Evolutionary conservation across 2,329 filamentous ascomycete species (phyloP).

Genomic region (Aaosphaeria pasadenensis): DNA sequence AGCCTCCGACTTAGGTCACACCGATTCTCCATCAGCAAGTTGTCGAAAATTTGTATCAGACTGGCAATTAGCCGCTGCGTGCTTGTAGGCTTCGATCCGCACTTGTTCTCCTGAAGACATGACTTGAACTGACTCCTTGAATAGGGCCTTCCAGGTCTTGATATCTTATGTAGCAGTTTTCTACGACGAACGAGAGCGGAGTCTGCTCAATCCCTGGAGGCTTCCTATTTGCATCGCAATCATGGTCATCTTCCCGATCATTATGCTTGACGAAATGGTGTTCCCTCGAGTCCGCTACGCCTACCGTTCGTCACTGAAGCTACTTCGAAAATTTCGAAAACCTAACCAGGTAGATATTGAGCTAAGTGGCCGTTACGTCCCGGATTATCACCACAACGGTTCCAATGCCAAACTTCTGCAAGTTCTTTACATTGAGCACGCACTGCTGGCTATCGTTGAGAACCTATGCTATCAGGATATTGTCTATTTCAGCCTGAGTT

Average conservation of each 20-base stretch:
- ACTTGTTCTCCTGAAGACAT: not conserved
- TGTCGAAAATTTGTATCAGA: constrained; percentile 8
- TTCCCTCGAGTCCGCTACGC: constrained; percentile 7
- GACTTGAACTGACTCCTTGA: constrained; percentile 1
- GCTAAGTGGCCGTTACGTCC: constrained; percentile 1
- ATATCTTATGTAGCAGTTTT: constrained; percentile 15
- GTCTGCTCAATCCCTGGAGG: constrained; percentile 15
- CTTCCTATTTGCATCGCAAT: constrained; percentile 9
- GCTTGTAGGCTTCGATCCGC: constrained; percentile 6
- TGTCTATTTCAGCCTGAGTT: constrained; percentile 12
- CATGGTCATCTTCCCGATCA: not conserved
- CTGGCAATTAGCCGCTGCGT: constrained; percentile 5
- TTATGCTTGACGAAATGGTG: constrained; percentile 2
- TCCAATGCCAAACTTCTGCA: constrained; percentile 9
- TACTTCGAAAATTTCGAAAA: not conserved
- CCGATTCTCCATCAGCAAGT: not conserved
- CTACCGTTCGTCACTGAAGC: constrained; percentile 6
- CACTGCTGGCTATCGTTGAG: constrained; percentile 13
- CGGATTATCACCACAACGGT: constrained; percentile 3
- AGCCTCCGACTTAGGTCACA: not conserved
- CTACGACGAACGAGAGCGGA: constrained; percentile 13
- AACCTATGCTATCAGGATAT: constrained; percentile 15
- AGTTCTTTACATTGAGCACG: constrained; percentile 16
- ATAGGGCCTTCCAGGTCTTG: constrained; percentile 13
- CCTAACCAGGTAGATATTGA: not conserved